Evolutionary conservation across 169 alveolate genomes (phyloP), one percentile per base, ranked within the genome.

Genomic region (Cryptosporidium ubiquitum): DNA sequence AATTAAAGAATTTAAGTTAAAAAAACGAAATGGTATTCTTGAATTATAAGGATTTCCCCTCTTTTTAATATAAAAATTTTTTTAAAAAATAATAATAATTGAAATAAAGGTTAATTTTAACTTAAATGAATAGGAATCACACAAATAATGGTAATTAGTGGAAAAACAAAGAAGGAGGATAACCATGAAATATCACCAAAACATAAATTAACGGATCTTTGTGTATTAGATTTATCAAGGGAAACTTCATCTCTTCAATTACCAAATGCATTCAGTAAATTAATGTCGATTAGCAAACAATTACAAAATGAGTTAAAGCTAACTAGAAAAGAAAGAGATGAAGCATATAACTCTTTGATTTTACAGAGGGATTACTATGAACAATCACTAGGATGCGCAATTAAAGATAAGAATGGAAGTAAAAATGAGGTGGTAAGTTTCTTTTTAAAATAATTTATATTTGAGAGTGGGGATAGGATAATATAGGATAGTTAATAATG

Each of bases 311-410:
- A 79, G 29, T 16, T 79, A 29, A 61, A 14, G 35, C 49, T 26
- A 6, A 79, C 75, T 1, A 79, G 75, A 64, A 79, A 61, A 42
- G 89, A 79, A 20, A 58, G 89, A 37, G 89, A 79, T 58, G 89
- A 79, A 0, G 89, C 89, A 0, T 79, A 79, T 12, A 79, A 79
- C 40, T 58, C 89, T 23, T 40, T 79, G 16, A 79, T 79, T 79
- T 9, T 79, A 5, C 89, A 79, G 39, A 33, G 89, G 37, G 89
- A 79, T 33, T 79, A 79, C 29, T 79, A 79, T 64, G 89, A 79
- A 31, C 89, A 79, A 35, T 79, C 89, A 16, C 14, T 58, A 31
- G 74, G 79, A 20, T 37, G 49, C 20, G 49, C 71, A 64, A 33
- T 64, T 16, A 64, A 29, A 23, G 70, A 31, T 35, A 29, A 29